Evolutionary conservation across 805 yeast species (phyloP).

Genomic region (Yarrowia keelungensis): DNA sequence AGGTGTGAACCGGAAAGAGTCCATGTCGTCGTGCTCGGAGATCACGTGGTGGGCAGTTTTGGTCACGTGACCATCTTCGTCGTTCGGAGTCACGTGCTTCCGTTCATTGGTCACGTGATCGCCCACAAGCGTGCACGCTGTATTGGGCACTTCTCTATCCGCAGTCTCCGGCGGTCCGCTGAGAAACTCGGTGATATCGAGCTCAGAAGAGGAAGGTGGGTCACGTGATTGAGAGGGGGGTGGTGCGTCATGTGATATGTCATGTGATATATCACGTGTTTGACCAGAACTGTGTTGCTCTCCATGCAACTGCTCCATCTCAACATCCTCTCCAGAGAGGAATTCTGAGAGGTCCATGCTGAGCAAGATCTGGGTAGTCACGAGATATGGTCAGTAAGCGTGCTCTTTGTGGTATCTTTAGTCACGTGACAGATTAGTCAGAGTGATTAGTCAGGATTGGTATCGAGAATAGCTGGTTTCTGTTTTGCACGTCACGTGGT

Average conservation of each 20-base stretch:
- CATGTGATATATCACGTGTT: not conserved
- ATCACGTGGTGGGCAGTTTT: too few species aligned
- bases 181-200: conserved; percentile 2
- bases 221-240: conserved; percentile 3
- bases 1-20: not conserved
- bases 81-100: not conserved
- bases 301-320: not conserved
- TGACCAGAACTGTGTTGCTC: too few species aligned
- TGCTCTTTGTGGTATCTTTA: not conserved
- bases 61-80: not conserved
- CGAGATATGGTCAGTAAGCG: not conserved
- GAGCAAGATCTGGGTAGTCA: not conserved
- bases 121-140: not conserved
- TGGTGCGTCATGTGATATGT: not conserved
- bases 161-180: not conserved
- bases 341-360: conserved; percentile 10
- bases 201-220: not conserved
- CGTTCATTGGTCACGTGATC: conserved; percentile 1
- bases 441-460: not conserved
- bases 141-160: not conserved
- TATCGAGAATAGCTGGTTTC: too few species aligned
- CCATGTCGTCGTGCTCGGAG: not conserved
- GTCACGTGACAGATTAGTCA: not conserved
- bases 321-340: not conserved
- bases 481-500: too few species aligned